Evolutionary conservation across 257 asterid species (phyloP).

Genomic region (Cordia subcordata): DNA sequence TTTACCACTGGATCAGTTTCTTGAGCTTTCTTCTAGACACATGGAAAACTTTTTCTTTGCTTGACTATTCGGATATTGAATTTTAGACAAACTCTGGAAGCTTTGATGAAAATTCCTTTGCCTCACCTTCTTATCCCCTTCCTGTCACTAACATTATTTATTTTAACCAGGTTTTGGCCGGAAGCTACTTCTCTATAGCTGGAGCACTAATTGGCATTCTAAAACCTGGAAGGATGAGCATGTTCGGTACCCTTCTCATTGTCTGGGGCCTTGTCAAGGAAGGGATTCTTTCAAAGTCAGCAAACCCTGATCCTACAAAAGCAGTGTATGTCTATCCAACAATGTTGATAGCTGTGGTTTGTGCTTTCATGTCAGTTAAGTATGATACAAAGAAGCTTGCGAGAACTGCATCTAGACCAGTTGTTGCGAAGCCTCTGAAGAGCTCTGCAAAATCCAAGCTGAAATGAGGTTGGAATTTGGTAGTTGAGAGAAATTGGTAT

Average conservation of each 20-base stretch:
- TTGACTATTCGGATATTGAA: background rate
- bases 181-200: slow-evolving; percentile 95
- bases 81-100: background rate
- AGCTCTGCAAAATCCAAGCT: slow-evolving; percentile 77
- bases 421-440: slow-evolving; percentile 65
- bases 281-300: slow-evolving; percentile 80
- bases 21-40: too few species aligned
- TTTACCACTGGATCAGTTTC: too few species aligned
- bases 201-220: slow-evolving; percentile 75
- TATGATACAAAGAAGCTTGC: slow-evolving; percentile 59
- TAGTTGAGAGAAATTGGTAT: background rate
- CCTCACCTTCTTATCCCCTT: background rate
- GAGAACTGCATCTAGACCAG: slow-evolving; percentile 44
- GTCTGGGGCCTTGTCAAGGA: slow-evolving; percentile 97
- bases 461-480: slow-evolving; percentile 29
- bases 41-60: too few species aligned
- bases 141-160: background rate
- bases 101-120: background rate
- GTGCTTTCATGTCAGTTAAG: slow-evolving; percentile 77
- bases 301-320: slow-evolving; percentile 47
- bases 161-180: slow-evolving; percentile 80
- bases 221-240: slow-evolving; percentile 96
- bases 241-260: slow-evolving; percentile 85
- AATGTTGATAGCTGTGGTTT: slow-evolving; percentile 68
- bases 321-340: slow-evolving; percentile 86